phyloP scores from a whole-genome alignment of 176 grass and related monocot species.

The Zea mays region Zm-B73-REFERENCE-NAM-5.0 NC_050097.1:108902501-108903000 shows the following conservation, averaged over 20 bases:
- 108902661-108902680: constrained; percentile 89
- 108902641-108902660: constrained; percentile 85
- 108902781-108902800: constrained; percentile 71
- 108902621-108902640: constrained; percentile 79
- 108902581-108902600: neutral
- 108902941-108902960: constrained; percentile 74
- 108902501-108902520: neutral
- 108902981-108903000: constrained; percentile 93
- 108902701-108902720: constrained; percentile 91
- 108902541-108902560: neutral
- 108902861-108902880: constrained; percentile 87
- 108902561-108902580: constrained; percentile 28
- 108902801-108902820: constrained; percentile 75
- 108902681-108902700: constrained; percentile 64
- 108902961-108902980: constrained; percentile 93
- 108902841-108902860: constrained; percentile 75
- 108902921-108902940: constrained; percentile 62
- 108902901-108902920: constrained; percentile 87
- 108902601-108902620: constrained; percentile 50
- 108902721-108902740: constrained; percentile 73
- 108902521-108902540: neutral
- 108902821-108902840: constrained; percentile 76
- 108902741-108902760: constrained; percentile 66
- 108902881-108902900: constrained; percentile 86
- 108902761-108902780: constrained; percentile 80